phyloP scores from a whole-genome alignment of 2,329 filamentous ascomycete species.

The Trichoderma koningiopsis region DNA sequence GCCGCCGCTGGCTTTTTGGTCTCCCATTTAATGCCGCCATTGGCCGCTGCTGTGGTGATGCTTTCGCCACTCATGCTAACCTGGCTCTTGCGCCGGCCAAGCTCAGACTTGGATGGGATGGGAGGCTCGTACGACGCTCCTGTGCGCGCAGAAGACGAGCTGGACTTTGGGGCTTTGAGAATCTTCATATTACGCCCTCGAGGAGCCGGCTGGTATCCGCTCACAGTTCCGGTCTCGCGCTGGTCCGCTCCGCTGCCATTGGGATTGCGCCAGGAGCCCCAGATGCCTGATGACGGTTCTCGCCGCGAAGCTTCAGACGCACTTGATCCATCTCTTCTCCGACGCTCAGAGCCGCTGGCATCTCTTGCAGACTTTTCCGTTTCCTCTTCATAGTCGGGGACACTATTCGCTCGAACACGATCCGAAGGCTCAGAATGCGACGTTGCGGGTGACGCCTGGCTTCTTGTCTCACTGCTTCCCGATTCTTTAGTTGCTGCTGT shows the following conservation, averaged over 20 bases:
- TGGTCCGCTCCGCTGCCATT: slow-evolving; percentile 53
- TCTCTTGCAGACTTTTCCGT: slow-evolving; percentile 41
- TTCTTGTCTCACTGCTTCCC: slow-evolving; percentile 14
- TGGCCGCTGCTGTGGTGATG: slow-evolving; percentile 23
- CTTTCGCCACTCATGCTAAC: slow-evolving; percentile 38
- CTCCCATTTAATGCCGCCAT: slow-evolving; percentile 52
- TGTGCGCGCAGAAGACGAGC: slow-evolving; percentile 54
- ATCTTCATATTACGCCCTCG: slow-evolving; percentile 83
- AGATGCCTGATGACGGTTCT: slow-evolving; percentile 60
- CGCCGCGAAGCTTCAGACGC: slow-evolving; percentile 43
- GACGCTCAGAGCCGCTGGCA: slow-evolving; percentile 31
- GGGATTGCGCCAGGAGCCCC: slow-evolving; percentile 71
- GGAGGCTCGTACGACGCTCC: slow-evolving; percentile 57
- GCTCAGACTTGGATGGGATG: slow-evolving; percentile 47
- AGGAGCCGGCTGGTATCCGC: slow-evolving; percentile 70
- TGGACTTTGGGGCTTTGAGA: slow-evolving; percentile 73
- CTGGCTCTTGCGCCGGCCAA: slow-evolving; percentile 59
- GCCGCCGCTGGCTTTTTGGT: slow-evolving; percentile 45
- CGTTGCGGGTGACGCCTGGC: slow-evolving; percentile 34
- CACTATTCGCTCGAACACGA: slow-evolving; percentile 37
- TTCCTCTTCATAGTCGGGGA: slow-evolving; percentile 50
- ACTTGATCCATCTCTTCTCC: slow-evolving; percentile 35
- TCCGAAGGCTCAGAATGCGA: slow-evolving; percentile 38
- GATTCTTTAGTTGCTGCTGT: slow-evolving; percentile 36
- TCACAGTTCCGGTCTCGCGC: slow-evolving; percentile 57